Evolutionary conservation across 169 alveolate genomes (phyloP).

Genomic region (Cyclospora cayetanensis): DNA sequence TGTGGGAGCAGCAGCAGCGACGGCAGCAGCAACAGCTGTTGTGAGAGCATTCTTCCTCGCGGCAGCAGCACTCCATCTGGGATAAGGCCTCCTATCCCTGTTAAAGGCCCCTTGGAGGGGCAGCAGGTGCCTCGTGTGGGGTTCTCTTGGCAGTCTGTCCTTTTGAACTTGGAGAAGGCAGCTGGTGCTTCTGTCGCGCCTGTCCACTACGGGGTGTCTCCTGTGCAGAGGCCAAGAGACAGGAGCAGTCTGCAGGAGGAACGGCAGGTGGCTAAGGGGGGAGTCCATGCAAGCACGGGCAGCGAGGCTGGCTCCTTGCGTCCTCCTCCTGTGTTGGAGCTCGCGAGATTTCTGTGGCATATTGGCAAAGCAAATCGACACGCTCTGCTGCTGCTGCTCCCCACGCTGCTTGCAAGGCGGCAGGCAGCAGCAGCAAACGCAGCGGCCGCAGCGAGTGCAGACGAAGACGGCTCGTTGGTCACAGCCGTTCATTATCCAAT

Average conservation of each 20-base stretch:
- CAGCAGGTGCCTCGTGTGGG: not conserved
- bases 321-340: not conserved
- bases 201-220: conserved; percentile 7
- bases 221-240: not conserved
- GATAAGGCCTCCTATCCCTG: not conserved
- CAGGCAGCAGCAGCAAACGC: conserved; percentile 47
- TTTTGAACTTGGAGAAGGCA: not conserved
- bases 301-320: not conserved
- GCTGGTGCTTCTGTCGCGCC: conserved; percentile 30
- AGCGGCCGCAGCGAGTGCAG: conserved; percentile 29
- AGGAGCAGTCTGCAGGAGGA: not conserved
- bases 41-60: not conserved
- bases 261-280: conserved; percentile 1
- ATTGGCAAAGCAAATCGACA: conserved; percentile 2
- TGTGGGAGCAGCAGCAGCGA: conserved; percentile 13
- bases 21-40: not conserved
- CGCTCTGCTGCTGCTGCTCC: conserved; percentile 70
- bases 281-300: not conserved
- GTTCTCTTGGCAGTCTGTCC: not conserved
- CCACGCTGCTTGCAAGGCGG: conserved; percentile 55
- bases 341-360: conserved; percentile 1
- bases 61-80: not conserved
- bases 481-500: not conserved
- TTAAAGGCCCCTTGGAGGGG: not conserved
- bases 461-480: not conserved